These are phyloP conservation scores for Penicillium sp. DNA, from an alignment of 2,329 filamentous ascomycete genomes.

Conservation along the genomic window DNA sequence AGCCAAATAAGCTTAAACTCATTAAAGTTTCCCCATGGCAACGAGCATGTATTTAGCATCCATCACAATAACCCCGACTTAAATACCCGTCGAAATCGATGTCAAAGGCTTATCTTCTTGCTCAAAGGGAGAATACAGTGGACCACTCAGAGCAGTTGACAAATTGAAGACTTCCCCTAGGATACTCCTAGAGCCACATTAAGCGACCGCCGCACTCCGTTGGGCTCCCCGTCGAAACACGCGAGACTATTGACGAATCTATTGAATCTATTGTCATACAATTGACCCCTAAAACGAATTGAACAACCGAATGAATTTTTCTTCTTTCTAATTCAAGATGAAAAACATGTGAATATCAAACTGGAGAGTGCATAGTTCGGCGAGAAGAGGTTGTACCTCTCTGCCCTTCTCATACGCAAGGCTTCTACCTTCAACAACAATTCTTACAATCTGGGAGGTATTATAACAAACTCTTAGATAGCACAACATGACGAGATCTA, in stretches of 20 bases:
- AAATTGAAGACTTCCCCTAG: neutral
- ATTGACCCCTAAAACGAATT: neutral
- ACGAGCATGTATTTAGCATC: too few relatives aligned
- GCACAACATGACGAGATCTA: neutral
- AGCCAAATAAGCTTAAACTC: too few relatives aligned
- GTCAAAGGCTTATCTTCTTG: neutral
- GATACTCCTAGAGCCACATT: neutral
- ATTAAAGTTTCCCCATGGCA: too few relatives aligned
- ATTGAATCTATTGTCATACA: neutral
- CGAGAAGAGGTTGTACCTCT: neutral
- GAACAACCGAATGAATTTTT: neutral
- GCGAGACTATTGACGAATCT: neutral
- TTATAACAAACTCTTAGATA: neutral
- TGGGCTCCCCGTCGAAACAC: neutral
- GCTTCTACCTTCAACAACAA: neutral
- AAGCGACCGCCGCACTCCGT: neutral
- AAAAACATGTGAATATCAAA: neutral
- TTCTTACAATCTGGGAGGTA: neutral
- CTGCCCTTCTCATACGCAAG: neutral
- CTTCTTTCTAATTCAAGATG: too few relatives aligned
- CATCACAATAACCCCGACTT: neutral
- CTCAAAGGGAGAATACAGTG: neutral
- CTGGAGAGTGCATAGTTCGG: neutral
- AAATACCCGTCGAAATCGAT: neutral
- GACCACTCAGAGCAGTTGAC: neutral